Conservation (phyloP, 2,329 filamentous ascomycete genomes). For the Penicillium sp. region DNA sequence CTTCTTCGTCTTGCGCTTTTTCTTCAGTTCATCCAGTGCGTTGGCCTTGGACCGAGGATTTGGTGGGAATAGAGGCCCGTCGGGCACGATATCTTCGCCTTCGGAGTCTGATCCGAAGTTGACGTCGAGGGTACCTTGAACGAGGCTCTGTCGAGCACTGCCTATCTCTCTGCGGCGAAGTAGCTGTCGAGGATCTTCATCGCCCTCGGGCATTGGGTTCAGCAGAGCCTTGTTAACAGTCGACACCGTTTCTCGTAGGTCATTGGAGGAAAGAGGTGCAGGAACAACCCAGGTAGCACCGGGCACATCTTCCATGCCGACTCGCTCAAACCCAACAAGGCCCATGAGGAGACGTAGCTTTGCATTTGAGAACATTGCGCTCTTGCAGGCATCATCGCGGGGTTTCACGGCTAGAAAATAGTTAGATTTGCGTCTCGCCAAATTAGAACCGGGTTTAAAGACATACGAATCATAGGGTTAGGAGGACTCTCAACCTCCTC, state of each 20-base stretch:
- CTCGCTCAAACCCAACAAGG: conserved; percentile 64
- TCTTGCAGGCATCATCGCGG: conserved; percentile 61
- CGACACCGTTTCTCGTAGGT: conserved; percentile 65
- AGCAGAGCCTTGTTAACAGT: conserved; percentile 74
- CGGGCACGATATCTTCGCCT: conserved; percentile 54
- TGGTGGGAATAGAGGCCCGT: conserved; percentile 63
- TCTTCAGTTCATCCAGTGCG: conserved; percentile 55
- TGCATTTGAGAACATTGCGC: conserved; percentile 82
- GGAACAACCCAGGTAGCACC: conserved; percentile 78
- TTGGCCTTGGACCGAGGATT: conserved; percentile 47
- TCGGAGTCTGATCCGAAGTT: conserved; percentile 68
- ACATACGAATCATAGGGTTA: conserved; percentile 47
- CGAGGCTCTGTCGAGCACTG: conserved; percentile 34
- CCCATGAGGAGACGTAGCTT: conserved; percentile 80
- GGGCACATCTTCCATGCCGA: conserved; percentile 64
- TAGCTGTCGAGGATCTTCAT: conserved; percentile 68
- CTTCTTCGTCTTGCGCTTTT: conserved; percentile 55
- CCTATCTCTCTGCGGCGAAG: conserved; percentile 63
- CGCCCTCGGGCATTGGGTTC: conserved; percentile 71
- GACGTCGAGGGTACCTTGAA: conserved; percentile 43
- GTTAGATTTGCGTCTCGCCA: conserved; percentile 7
- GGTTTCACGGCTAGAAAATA: conserved; percentile 54
- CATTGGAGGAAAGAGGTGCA: conserved; percentile 56
- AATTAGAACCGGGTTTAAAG: background rate
- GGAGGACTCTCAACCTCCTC: conserved; percentile 24